These are phyloP conservation scores for Fusarium dlaminii DNA, from an alignment of 2,329 filamentous ascomycete genomes.

Conservation along the genomic window DNA sequence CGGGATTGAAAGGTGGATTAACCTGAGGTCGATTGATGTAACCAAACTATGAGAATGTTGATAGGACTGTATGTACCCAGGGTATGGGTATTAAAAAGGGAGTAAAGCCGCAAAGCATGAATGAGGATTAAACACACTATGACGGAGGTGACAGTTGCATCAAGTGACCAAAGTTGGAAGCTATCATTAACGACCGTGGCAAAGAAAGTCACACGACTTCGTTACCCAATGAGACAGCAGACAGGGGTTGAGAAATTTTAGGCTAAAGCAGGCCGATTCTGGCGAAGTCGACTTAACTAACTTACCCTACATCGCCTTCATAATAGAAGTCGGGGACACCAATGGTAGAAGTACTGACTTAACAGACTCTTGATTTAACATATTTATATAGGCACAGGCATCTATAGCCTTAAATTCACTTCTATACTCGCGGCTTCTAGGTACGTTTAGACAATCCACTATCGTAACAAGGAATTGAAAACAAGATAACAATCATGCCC, in stretches of 20 bases:
- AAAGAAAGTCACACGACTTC: not conserved
- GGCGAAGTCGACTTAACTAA: fast-evolving
- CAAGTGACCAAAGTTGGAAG: not conserved
- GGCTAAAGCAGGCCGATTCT: not conserved
- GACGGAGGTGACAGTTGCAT: not conserved
- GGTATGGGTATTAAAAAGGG: not conserved
- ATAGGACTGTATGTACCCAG: not conserved
- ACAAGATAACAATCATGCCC: too few relatives aligned
- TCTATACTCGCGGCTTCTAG: fast-evolving
- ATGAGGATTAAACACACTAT: not conserved
- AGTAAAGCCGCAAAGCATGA: not conserved
- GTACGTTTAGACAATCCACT: fast-evolving
- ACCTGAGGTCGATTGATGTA: not conserved
- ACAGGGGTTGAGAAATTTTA: not conserved
- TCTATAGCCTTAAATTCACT: fast-evolving
- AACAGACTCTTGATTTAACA: fast-evolving
- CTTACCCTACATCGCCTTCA: not conserved
- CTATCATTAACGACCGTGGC: not conserved
- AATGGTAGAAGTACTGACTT: not conserved
- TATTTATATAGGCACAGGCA: fast-evolving
- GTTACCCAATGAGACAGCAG: not conserved
- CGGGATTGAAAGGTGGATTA: not conserved
- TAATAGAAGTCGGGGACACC: fast-evolving
- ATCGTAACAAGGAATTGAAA: fast-evolving
- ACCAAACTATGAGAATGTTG: too few relatives aligned